phyloP scores from a whole-genome alignment of 164 flowering plant genomes.

The Liquidambar formosana region DNA sequence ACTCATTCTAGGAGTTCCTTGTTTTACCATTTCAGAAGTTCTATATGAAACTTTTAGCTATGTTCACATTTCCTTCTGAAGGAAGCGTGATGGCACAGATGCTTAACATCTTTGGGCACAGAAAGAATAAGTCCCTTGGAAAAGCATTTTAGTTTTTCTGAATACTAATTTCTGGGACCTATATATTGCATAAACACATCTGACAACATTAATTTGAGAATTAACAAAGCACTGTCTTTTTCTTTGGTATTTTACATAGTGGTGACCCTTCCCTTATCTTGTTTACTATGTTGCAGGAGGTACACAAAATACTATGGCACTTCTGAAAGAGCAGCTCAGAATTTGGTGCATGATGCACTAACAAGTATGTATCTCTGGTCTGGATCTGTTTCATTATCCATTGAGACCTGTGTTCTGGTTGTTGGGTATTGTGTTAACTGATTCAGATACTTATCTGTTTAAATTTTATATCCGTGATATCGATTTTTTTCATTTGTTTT shows the following conservation, averaged over 20 bases:
- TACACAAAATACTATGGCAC: constrained; percentile 95
- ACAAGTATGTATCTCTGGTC: constrained; percentile 58
- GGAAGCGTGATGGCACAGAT: neutral
- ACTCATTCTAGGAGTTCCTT: neutral
- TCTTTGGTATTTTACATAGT: neutral
- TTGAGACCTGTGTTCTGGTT: neutral
- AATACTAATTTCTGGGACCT: neutral
- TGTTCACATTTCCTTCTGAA: constrained; percentile 1
- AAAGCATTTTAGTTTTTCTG: no score
- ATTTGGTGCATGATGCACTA: constrained; percentile 85
- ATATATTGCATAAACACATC: neutral
- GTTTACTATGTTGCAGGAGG: constrained; percentile 58
- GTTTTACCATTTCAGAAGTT: neutral
- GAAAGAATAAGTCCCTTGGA: no score
- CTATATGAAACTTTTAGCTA: neutral
- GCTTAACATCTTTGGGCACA: no score
- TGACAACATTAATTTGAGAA: neutral
- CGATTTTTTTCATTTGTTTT: neutral
- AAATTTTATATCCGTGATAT: neutral
- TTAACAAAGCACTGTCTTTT: no score
- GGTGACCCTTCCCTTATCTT: neutral
- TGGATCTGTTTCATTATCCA: neutral
- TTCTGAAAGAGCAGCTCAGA: constrained; percentile 75
- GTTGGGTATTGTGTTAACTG: neutral
- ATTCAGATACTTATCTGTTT: neutral